phyloP scores from a whole-genome alignment of 192 early-diverging fungal genomes.

The Umbelopsis sp. region DNA sequence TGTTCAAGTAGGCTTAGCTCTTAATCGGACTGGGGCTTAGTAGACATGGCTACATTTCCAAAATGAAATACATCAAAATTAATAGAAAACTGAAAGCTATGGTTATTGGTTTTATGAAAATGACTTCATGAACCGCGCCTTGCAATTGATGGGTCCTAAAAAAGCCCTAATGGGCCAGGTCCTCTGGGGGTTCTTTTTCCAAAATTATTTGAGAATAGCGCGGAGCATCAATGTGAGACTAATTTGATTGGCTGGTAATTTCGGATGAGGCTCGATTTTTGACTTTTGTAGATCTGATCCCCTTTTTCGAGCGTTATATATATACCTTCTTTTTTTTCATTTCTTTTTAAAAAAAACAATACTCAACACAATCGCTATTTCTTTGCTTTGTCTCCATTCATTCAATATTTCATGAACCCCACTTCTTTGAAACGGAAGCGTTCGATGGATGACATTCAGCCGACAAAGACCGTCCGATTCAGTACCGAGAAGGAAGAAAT shows the following conservation, averaged over 20 bases:
- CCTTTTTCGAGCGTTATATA: constrained; percentile 1
- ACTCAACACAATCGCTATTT: not conserved
- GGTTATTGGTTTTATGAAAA: too few relatives aligned
- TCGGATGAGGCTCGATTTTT: constrained; percentile 15
- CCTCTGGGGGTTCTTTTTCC: too few relatives aligned
- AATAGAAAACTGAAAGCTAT: too few relatives aligned
- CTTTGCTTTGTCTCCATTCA: not conserved
- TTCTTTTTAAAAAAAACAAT: not conserved
- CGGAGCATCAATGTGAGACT: not conserved
- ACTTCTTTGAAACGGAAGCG: constrained; percentile 6
- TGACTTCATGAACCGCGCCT: too few relatives aligned
- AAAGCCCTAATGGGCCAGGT: too few relatives aligned
- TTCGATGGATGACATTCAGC: constrained; percentile 24
- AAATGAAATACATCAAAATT: too few relatives aligned
- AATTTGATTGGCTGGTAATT: constrained; percentile 17
- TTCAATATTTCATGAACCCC: not conserved
- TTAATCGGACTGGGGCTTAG: too few relatives aligned
- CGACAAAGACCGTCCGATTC: constrained; percentile 28
- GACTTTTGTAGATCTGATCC: not conserved
- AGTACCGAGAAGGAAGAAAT: constrained; percentile 24
- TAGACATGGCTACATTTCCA: too few relatives aligned
- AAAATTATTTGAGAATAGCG: too few relatives aligned
- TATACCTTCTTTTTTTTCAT: not conserved
- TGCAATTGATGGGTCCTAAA: too few relatives aligned
- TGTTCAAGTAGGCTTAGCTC: too few relatives aligned